Base-by-base conservation (phyloP, 225 moss, liverwort and hornwort genomes). In the Polytrichum formosum region DNA sequence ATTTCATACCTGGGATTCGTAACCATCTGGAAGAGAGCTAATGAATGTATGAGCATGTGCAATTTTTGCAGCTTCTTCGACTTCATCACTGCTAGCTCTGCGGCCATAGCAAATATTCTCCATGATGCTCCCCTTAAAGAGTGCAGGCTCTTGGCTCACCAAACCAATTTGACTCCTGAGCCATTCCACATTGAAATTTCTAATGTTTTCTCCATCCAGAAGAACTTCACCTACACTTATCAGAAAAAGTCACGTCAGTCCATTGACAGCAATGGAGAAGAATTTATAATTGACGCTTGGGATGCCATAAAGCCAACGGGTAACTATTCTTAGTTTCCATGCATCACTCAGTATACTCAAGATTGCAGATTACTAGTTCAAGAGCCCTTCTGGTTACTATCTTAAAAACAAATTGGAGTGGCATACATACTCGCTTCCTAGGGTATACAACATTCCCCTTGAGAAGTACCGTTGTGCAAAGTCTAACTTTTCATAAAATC, bases 11-110 rank as follows among this genome's bases (percentile, higher is more conserved):
- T 88, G 82, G 64, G 88, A 80, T 53, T 83, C 80, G 53, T 82
- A 88, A 26, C 90, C 88, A 65, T 85, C 82, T 23, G 73, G 65
- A 63, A 90, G 77, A 56, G 84, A 83, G 77, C 82, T 87, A 75
- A 90, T 90, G 77, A 90, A 90, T 56, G 87, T 81, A 69, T 84
- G 85, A 31, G 90, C 90, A 81, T 90, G 87, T 63, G 90, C 90
- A 76, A 76, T 80, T 79, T 88, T 90, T 30, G 87, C 87, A 71
- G 90, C 90, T 74, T 87, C 90, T 63, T 84, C 87, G 67, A 90
- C 74, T 65, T 90, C 90, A 67, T 90, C 90, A 58, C 70, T 58
- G 71, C 78, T 85, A 56, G 83, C 85, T 74, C 82, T 82, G 79
- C 84, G 84, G 78, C 90, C 90, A 64, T 80, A 87, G 63, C 78